Evolutionary conservation across 352 stramenopile species (phyloP), one percentile per base, ranked within the genome.

Genomic region (Thalassiosira mediterranea): DNA sequence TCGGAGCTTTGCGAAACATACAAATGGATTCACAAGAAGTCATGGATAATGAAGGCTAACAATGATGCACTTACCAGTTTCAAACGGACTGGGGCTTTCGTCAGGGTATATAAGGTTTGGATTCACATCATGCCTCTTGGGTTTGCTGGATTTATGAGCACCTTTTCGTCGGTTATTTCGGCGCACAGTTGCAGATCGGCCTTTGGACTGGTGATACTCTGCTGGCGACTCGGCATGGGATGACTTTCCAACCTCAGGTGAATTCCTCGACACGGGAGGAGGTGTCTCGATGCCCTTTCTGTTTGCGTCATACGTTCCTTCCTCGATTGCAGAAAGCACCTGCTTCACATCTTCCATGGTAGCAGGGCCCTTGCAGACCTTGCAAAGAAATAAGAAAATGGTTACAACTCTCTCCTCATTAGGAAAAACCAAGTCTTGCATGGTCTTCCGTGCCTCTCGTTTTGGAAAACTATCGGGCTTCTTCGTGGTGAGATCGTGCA

Each of bases 41-140:
- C n/a, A n/a, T n/a, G n/a, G n/a, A n/a, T n/a, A n/a, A n/a, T n/a
- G n/a, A n/a, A n/a, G n/a, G n/a, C n/a, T n/a, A n/a, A n/a, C n/a
- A n/a, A n/a, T n/a, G n/a, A n/a, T n/a, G n/a, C n/a, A n/a, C n/a
- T n/a, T n/a, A n/a, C n/a, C n/a, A n/a, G 56, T 79, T 79, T 91
- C 84, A 72, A 93, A 93, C 10, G 87, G 87, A 70, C 83, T 90
- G 54, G 81, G 85, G 42, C 60, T 81, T 61, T 47, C n/a, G 49
- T 74, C 74, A 21, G 76, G 76, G 4, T 77, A 38, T 25, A 76
- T 54, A 3, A 66, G 26, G 44, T 79, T 78, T 8, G 61, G 46
- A 56, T 78, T 25, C 31, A 23, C 44, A 7, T 15, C 46, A 47
- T 34, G 40, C 59, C 15, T 79, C 34, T 40, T 67, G 31, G 47